Conservation (phyloP, 75 land plant species). For the Cupressus sempervirens region DNA sequence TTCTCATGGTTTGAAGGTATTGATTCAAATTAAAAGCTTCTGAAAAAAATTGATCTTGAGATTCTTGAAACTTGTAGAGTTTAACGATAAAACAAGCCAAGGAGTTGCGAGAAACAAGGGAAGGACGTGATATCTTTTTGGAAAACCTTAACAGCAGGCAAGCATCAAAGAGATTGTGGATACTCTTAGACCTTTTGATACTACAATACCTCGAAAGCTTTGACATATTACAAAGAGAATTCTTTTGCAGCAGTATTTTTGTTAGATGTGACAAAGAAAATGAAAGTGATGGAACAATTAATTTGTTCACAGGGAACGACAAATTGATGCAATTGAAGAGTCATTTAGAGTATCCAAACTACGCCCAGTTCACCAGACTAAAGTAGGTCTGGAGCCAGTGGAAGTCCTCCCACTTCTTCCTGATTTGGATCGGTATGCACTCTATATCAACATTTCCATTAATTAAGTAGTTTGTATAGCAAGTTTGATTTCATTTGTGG, state of each 20-base stretch:
- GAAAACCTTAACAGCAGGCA: slow-evolving; percentile 78
- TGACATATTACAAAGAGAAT: not conserved
- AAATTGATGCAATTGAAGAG: slow-evolving; percentile 86
- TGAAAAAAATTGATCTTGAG: not conserved
- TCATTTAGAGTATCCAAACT: slow-evolving; percentile 76
- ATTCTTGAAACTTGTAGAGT: slow-evolving; percentile 41
- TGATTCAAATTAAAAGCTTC: not conserved
- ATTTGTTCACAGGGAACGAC: slow-evolving; percentile 58
- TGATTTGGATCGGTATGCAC: slow-evolving; percentile 72
- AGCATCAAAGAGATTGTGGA: slow-evolving; percentile 8
- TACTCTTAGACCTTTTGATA: not conserved
- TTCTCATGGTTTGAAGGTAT: not conserved
- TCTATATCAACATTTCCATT: not conserved
- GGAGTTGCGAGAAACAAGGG: slow-evolving; percentile 72
- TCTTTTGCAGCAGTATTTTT: not conserved
- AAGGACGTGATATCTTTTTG: slow-evolving; percentile 54
- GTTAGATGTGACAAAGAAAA: not conserved
- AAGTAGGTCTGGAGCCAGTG: slow-evolving; percentile 59
- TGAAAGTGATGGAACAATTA: not conserved
- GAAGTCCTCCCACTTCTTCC: slow-evolving; percentile 83
- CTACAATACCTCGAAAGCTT: not conserved
- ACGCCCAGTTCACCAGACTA: slow-evolving; percentile 77
- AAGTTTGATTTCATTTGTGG: not conserved
- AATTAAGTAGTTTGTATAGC: not conserved
- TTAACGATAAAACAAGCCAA: slow-evolving; percentile 90